Evolutionary conservation across 305 asterid species (phyloP), one percentile per base, ranked within the genome.

Genomic region (Fraxinus platypoda): DNA sequence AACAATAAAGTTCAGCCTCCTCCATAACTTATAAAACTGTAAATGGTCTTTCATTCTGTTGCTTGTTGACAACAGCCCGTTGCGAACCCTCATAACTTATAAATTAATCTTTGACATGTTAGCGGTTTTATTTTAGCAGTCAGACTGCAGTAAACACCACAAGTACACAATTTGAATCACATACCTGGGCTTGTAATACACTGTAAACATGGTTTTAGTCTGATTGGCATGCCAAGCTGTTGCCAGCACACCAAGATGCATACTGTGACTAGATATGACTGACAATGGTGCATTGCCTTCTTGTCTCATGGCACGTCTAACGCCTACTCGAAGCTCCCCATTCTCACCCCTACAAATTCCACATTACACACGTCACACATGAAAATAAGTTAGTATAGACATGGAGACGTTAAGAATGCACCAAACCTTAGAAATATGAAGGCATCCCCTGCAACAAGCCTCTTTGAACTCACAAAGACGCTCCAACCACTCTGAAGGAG

Each of bases 401-500:
- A 54, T 35, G 41, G 28, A 21, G 34, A 87, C 4, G 31, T 25
- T 46, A 34, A 46, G 30, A 78, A 0, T 76, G 84, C 26, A 33
- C 34, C 87, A 79, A 76, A 95, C 99, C 99, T 93, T 81, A 95
- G 87, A 88, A 95, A 95, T 87, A 95, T 95, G 83, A 95, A 95
- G 74, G 98, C 98, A 90, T 95, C 99, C 49, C 99, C 99, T 17
- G 99, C 98, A 80, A 94, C 99, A 76, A 95, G 98, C 90, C 97
- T 92, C 85, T 95, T 95, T n/a, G 99, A 94, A 81, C 98, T 93
- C 79, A 95, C 98, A 86, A 95, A 95, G 54, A 92, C 97, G 74
- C 98, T 94, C 98, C 99, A 95, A 75, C 99, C 99, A 78, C 98
- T 95, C 89, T 94, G 98, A 66, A 96, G 98, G 81, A 94, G 95